A percentile compares a stretch with the other conserved stretches of the same genome.
Evolutionary conservation across 129 eudicot genomes (phyloP).

Genomic region (Lonicera japonica): DNA sequence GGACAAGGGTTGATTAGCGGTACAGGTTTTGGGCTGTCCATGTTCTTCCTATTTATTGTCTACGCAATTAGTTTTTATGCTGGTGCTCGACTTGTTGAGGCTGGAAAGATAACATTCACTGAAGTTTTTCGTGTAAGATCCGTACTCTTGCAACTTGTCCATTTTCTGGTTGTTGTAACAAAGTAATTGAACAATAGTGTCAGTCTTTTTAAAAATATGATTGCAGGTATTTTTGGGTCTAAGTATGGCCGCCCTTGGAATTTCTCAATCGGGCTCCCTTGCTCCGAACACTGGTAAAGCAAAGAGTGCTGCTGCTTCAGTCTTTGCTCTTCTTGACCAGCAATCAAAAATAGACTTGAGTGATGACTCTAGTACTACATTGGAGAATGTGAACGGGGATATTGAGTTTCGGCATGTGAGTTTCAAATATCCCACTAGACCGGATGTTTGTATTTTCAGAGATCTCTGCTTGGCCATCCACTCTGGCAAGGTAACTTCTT

Average conservation of each 20-base stretch:
- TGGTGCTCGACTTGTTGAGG: slow-evolving; percentile 31
- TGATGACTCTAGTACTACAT: slow-evolving; percentile 27
- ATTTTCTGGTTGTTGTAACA: background rate
- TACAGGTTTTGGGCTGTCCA: slow-evolving; percentile 21
- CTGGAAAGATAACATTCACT: slow-evolving; percentile 16
- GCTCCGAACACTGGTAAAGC: slow-evolving; percentile 31
- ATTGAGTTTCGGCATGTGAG: slow-evolving; percentile 24
- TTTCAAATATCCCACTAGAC: slow-evolving; percentile 38
- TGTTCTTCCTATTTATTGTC: slow-evolving; percentile 15
- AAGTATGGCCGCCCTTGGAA: slow-evolving; percentile 21
- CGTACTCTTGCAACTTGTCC: background rate
- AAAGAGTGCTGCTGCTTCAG: slow-evolving; percentile 28
- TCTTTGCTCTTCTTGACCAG: slow-evolving; percentile 33
- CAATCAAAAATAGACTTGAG: slow-evolving; percentile 28
- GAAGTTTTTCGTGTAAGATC: slow-evolving; percentile 26
- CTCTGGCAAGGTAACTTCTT: slow-evolving; percentile 31
- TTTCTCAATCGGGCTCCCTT: slow-evolving; percentile 20
- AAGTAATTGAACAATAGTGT: background rate
- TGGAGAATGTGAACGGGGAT: slow-evolving; percentile 20
- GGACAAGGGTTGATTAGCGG: slow-evolving; percentile 35
- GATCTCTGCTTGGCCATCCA: slow-evolving; percentile 24
- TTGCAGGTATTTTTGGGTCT: slow-evolving; percentile 44
- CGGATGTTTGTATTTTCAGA: slow-evolving; percentile 20
- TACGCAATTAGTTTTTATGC: slow-evolving; percentile 23
- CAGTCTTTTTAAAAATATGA: background rate